Percentiles rank a stretch among this genome's conserved stretches.
Conservation (phyloP, 2,329 filamentous ascomycete genomes). For the Aspergillus brunneoviolaceus region DNA sequence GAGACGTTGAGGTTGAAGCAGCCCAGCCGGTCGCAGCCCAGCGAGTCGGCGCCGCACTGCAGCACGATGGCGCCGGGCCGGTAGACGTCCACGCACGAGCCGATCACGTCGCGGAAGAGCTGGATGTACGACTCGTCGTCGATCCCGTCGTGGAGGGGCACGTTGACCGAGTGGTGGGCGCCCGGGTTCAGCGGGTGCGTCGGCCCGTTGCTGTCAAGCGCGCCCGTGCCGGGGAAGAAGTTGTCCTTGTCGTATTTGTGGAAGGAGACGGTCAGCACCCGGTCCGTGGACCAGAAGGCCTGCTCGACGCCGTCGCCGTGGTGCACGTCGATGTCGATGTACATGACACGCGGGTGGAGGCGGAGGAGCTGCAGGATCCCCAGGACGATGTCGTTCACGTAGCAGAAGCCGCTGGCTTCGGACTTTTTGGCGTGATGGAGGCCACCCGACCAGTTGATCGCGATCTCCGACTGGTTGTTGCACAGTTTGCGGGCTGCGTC, state of each 20-base stretch:
- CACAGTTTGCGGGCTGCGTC: constrained; percentile 88
- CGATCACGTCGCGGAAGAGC: constrained; percentile 80
- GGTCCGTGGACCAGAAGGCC: constrained; percentile 84
- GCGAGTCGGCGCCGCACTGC: constrained; percentile 91
- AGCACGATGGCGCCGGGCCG: constrained; percentile 88
- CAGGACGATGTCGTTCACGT: constrained; percentile 97
- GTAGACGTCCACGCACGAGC: constrained; percentile 76
- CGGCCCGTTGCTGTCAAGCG: constrained; percentile 79
- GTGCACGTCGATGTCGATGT: constrained; percentile 93
- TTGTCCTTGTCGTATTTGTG: constrained; percentile 87
- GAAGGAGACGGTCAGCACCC: constrained; percentile 90
- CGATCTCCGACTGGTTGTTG: constrained; percentile 85
- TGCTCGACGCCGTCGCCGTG: constrained; percentile 90
- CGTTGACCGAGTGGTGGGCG: constrained; percentile 85
- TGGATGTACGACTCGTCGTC: constrained; percentile 84
- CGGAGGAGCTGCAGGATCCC: constrained; percentile 85
- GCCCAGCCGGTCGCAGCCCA: constrained; percentile 89
- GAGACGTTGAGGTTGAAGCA: constrained; percentile 96
- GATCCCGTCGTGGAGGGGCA: constrained; percentile 86
- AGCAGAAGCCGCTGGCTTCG: constrained; percentile 94
- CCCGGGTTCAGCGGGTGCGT: constrained; percentile 80
- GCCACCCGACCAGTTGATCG: constrained; percentile 95
- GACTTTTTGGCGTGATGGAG: constrained; percentile 94
- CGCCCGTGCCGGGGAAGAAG: constrained; percentile 92
- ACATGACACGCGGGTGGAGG: constrained; percentile 79